Evolutionary conservation across 2,329 filamentous ascomycete genomes (phyloP).

Genomic region (Acephala macrosclerotiorum): DNA sequence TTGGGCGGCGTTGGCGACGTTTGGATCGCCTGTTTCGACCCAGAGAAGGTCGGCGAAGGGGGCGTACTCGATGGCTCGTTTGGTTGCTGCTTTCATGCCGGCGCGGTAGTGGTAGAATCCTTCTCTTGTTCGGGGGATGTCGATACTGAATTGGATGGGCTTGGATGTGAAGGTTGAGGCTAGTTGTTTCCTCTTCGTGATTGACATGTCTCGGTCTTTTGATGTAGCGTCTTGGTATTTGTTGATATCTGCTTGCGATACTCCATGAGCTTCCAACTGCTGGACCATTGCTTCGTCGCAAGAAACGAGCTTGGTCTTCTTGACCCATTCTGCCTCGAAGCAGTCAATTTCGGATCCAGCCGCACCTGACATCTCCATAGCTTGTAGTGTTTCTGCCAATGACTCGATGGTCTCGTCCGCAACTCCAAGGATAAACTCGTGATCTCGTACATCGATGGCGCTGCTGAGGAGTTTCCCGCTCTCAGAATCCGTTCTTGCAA

Average conservation of each 20-base stretch:
- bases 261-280: slow-evolving; percentile 73
- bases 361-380: slow-evolving; percentile 85
- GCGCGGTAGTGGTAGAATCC: slow-evolving; percentile 92
- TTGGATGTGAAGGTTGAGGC: slow-evolving; percentile 71
- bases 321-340: slow-evolving; percentile 89
- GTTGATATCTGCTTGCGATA: slow-evolving; percentile 68
- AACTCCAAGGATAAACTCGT: slow-evolving; percentile 94
- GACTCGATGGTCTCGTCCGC: slow-evolving; percentile 77
- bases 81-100: slow-evolving; percentile 86
- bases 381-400: slow-evolving; percentile 86
- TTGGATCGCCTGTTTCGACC: slow-evolving; percentile 94
- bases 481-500: slow-evolving; percentile 95
- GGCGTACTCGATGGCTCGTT: slow-evolving; percentile 89
- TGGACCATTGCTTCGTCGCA: slow-evolving; percentile 90
- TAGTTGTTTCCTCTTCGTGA: slow-evolving; percentile 77
- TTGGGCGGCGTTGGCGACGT: slow-evolving; percentile 75
- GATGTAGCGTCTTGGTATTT: slow-evolving; percentile 70
- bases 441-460: slow-evolving; percentile 91
- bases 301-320: slow-evolving; percentile 81
- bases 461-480: slow-evolving; percentile 90
- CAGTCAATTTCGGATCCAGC: slow-evolving; percentile 81
- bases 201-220: slow-evolving; percentile 75
- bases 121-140: slow-evolving; percentile 90
- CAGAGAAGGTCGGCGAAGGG: slow-evolving; percentile 95
- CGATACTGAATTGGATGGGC: slow-evolving; percentile 86